A percentile compares a stretch with the other conserved stretches of the same genome.
Evolutionary conservation across 768 basidiomycete species (phyloP).

Genomic region (Pleurotus citrinopileatus): DNA sequence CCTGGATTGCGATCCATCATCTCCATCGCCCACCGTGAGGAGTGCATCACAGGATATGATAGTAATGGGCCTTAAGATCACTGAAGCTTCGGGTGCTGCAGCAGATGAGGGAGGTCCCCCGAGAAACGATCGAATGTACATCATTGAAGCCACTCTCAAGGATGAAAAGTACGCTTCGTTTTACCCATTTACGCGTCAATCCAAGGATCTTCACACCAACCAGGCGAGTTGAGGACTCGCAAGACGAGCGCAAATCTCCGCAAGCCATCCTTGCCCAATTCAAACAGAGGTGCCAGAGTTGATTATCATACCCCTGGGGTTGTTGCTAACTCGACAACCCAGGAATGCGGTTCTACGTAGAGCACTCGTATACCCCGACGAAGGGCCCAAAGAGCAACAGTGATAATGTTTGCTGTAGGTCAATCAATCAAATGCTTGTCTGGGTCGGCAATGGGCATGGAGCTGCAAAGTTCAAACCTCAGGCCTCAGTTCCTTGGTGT

Average conservation of each 20-base stretch:
- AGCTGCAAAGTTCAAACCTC: too few species aligned
- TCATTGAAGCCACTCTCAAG: slow-evolving; percentile 59
- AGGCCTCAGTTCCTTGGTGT: too few species aligned
- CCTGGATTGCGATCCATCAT: slow-evolving; percentile 60
- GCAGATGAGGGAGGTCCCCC: slow-evolving; percentile 39
- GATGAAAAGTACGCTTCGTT: slow-evolving; percentile 34
- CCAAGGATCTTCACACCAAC: slow-evolving; percentile 6
- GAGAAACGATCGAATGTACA: slow-evolving; percentile 71
- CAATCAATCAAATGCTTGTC: too few species aligned
- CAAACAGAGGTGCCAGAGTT: slow-evolving; percentile 56
- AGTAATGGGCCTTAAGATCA: slow-evolving; percentile 59
- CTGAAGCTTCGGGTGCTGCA: slow-evolving; percentile 73
- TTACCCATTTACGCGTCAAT: background rate
- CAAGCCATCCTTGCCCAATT: slow-evolving; percentile 56
- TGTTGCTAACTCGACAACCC: background rate
- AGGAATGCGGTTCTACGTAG: slow-evolving; percentile 56
- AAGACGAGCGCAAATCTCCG: slow-evolving; percentile 43
- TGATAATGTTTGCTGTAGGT: slow-evolving; percentile 2
- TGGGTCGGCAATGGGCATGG: too few species aligned
- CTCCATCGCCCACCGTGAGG: slow-evolving; percentile 42
- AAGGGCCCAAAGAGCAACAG: slow-evolving; percentile 3
- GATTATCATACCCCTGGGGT: slow-evolving; percentile 8
- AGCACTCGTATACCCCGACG: slow-evolving; percentile 51
- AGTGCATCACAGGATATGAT: slow-evolving; percentile 44
- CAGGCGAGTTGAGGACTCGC: slow-evolving; percentile 19